These are phyloP conservation scores for Pascua guehoae DNA, from an alignment of 1,284 basidiomycete genomes.

Conservation along the genomic window DNA sequence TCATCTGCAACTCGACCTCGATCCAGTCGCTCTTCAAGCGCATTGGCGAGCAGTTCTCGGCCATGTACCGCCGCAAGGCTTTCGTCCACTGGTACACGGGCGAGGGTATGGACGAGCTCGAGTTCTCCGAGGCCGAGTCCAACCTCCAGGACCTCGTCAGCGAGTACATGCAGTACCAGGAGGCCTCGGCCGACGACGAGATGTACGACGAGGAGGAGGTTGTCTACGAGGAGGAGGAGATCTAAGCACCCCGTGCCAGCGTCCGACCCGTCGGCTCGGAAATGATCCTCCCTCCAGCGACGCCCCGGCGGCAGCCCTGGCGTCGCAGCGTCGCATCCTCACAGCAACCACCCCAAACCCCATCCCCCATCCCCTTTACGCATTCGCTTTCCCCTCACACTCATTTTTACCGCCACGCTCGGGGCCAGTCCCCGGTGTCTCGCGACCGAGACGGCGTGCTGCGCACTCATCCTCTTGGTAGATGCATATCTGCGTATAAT, in stretches of 20 bases:
- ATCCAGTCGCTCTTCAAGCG: conserved; percentile 98
- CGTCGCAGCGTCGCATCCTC: conserved; percentile 14
- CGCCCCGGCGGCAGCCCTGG: conserved; percentile 20
- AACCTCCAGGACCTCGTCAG: conserved; percentile 94
- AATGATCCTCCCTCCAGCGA: conserved; percentile 8
- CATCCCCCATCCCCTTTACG: not conserved
- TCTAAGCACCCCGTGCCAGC: conserved; percentile 8
- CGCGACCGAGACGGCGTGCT: conserved; percentile 47
- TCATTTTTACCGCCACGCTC: conserved; percentile 35
- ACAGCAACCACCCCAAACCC: not conserved
- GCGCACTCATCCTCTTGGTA: conserved; percentile 14
- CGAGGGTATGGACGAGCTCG: conserved; percentile 99
- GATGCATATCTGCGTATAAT: not conserved
- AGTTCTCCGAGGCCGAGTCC: conserved; percentile 84
- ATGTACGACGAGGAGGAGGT: conserved; percentile 50
- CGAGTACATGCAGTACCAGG: conserved; percentile 96
- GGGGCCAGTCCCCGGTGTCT: conserved; percentile 44
- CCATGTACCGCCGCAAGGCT: conserved; percentile 98
- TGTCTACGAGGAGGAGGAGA: conserved; percentile 37
- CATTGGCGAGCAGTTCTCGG: conserved; percentile 93
- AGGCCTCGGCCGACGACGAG: conserved; percentile 59
- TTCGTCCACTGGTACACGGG: conserved; percentile 99
- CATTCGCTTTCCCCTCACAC: conserved; percentile 6
- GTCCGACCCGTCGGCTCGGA: no score
- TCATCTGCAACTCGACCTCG: conserved; percentile 94